Evolutionary conservation across 1,284 basidiomycete genomes (phyloP), one percentile per base, ranked within the genome.

Genomic region (Moesziomyces sp.): DNA sequence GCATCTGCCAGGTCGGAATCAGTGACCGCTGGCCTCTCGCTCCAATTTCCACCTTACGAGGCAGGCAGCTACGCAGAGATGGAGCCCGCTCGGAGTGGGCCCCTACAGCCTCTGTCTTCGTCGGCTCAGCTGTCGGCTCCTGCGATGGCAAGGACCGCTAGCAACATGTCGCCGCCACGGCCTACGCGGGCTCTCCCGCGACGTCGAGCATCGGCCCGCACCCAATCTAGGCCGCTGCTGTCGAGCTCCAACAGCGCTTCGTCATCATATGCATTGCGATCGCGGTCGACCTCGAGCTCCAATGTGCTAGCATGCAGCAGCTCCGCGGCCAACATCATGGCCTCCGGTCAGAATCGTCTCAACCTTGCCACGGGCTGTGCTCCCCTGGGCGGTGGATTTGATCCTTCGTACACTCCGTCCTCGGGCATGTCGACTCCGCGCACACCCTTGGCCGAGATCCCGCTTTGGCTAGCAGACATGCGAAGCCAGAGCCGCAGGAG

Each of bases 381-480:
- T 24, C 62, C 62, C 5, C 19, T 62, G 3, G 55, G 47, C 2
- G 57, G 59, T 52, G 59, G 59, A n/a, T 66, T 66, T 13, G 59
- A 72, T 33, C 60, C 71, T 5, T 35, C 51, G 33, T 50, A 44
- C 24, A 52, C 58, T 43, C 64, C 64, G 38, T 58, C 66, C 23
- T 69, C 71, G 13, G 66, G 67, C 24, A 55, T 61, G 55, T 70
- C 67, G 35, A 74, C 63, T 23, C 63, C 72, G 2, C 23, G 72
- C 8, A 74, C 72, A 44, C 72, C 72, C 8, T 48, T 74, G 24
- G 72, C 72, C 6, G 72, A 74, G 50, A 74, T 74, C 33, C 72
- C 72, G 7, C 59, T 74, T 13, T 74, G 72, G 72, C 23, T 74
- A 4, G 67, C 72, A 5, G 72, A 74, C 21, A 74, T 74, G 72